These are phyloP conservation scores for Nannizziopsis arthrosporioides DNA, from an alignment of 2,329 filamentous ascomycete species.

Conservation along the genomic window DNA sequence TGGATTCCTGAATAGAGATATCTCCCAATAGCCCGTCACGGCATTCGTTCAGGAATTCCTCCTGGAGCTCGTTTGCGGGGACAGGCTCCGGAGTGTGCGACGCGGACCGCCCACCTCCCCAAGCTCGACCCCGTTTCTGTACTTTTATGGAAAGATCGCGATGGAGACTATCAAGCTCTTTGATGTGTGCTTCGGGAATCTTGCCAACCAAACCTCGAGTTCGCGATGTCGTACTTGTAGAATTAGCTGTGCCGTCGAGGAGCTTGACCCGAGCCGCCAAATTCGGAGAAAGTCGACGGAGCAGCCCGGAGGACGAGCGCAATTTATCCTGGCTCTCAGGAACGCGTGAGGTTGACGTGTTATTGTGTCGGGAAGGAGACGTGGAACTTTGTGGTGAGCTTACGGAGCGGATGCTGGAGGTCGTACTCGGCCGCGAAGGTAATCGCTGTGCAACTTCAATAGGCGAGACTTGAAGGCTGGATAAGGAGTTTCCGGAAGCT, in stretches of 20 bases:
- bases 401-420: not conserved
- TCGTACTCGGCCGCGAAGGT: conserved; percentile 12
- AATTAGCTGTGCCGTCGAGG: conserved; percentile 29
- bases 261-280: conserved; percentile 34
- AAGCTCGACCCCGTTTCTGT: conserved; percentile 28
- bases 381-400: not conserved
- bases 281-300: conserved; percentile 33
- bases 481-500: not conserved
- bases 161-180: conserved; percentile 31
- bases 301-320: conserved; percentile 24
- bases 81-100: conserved; percentile 13
- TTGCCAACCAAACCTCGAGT: conserved; percentile 27
- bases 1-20: conserved; percentile 3
- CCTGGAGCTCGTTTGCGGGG: conserved; percentile 6
- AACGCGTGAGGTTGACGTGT: conserved; percentile 1
- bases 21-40: not conserved
- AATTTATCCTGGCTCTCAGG: conserved; percentile 5
- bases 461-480: conserved; percentile 7
- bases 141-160: conserved; percentile 31
- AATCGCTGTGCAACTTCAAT: conserved; percentile 13
- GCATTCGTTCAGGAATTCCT: conserved; percentile 1
- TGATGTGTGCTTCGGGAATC: conserved; percentile 32
- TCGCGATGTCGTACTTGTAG: conserved; percentile 4
- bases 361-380: not conserved
- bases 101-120: conserved; percentile 18